Conservation (phyloP, 352 stramenopile genomes). For the Halophytophthora batemanensis region DNA sequence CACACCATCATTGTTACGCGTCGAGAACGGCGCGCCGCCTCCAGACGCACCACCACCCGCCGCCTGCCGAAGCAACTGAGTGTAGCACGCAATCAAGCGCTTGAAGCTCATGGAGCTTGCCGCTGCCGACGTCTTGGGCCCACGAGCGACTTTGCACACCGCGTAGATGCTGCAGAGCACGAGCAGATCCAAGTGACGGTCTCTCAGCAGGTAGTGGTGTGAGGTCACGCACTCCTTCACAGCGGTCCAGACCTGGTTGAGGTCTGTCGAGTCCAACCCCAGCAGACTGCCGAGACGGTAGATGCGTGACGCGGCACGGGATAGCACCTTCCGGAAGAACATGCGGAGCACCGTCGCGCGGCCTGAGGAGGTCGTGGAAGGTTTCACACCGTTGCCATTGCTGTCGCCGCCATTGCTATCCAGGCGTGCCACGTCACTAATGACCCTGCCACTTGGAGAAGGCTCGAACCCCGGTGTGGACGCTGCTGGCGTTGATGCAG, state of each 20-base stretch:
- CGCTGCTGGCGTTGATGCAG: slow-evolving; percentile 12
- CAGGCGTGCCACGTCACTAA: slow-evolving; percentile 5
- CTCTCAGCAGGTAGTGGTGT: slow-evolving; percentile 51
- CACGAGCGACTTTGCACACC: slow-evolving; percentile 83
- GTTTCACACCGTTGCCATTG: slow-evolving; percentile 1
- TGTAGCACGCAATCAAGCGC: slow-evolving; percentile 74
- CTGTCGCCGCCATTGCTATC: slow-evolving; percentile 5
- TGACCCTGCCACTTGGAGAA: slow-evolving; percentile 14
- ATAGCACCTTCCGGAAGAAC: slow-evolving; percentile 86
- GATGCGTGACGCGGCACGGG: slow-evolving; percentile 76
- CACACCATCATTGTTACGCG: slow-evolving; percentile 52
- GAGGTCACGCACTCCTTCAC: slow-evolving; percentile 80
- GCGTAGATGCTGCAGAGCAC: slow-evolving; percentile 83
- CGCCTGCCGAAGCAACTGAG: slow-evolving; percentile 50
- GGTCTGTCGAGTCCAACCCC: slow-evolving; percentile 63
- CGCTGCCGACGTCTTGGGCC: slow-evolving; percentile 47
- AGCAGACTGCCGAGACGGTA: slow-evolving; percentile 68
- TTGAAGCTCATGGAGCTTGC: slow-evolving; percentile 60
- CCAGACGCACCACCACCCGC: slow-evolving; percentile 9
- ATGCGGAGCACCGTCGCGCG: slow-evolving; percentile 66
- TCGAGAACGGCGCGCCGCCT: slow-evolving; percentile 20
- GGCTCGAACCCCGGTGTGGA: slow-evolving; percentile 8
- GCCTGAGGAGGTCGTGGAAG: slow-evolving; percentile 1
- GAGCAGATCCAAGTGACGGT: slow-evolving; percentile 81
- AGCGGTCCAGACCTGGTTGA: slow-evolving; percentile 87